Conservation (phyloP, 805 yeast species). For the Yueomyces sp. region DNA sequence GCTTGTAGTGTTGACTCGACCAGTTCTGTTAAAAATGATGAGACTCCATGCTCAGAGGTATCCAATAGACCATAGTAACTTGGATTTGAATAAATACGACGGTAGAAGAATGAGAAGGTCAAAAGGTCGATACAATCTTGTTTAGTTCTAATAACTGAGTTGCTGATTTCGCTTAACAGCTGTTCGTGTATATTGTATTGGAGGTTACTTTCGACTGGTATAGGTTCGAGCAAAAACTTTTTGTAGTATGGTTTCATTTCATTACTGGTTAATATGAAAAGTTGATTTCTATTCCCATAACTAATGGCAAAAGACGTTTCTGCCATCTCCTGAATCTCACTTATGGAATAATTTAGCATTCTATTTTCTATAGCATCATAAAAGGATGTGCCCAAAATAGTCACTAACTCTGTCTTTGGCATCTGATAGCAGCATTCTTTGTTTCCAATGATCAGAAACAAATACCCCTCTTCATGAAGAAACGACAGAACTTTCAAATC, state of each 20-base stretch:
- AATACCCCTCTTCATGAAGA: slow-evolving; percentile 35
- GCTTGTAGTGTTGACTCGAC: slow-evolving; percentile 62
- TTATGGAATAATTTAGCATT: slow-evolving; percentile 52
- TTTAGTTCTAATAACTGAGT: slow-evolving; percentile 44
- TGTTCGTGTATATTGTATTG: slow-evolving; percentile 48
- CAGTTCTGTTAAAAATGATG: slow-evolving; percentile 71
- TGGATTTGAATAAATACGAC: slow-evolving; percentile 73
- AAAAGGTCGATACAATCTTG: slow-evolving; percentile 90
- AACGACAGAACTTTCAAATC: slow-evolving; percentile 47
- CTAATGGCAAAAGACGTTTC: background rate
- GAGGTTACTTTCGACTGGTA: slow-evolving; percentile 76
- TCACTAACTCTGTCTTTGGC: slow-evolving; percentile 42
- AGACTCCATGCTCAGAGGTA: slow-evolving; percentile 50
- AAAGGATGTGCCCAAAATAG: slow-evolving; percentile 57
- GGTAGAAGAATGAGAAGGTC: slow-evolving; percentile 69
- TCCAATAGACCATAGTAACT: slow-evolving; percentile 74
- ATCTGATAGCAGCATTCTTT: slow-evolving; percentile 37
- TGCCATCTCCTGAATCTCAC: slow-evolving; percentile 54
- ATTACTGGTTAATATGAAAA: slow-evolving; percentile 42
- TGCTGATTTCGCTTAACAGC: slow-evolving; percentile 61
- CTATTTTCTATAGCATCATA: slow-evolving; percentile 67
- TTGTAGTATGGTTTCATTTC: slow-evolving; percentile 49
- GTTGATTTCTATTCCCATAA: slow-evolving; percentile 22
- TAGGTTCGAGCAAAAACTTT: slow-evolving; percentile 55
- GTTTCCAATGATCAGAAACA: slow-evolving; percentile 48